phyloP scores from a whole-genome alignment of 768 basidiomycete species.

The Agaricus subrufescens region DNA sequence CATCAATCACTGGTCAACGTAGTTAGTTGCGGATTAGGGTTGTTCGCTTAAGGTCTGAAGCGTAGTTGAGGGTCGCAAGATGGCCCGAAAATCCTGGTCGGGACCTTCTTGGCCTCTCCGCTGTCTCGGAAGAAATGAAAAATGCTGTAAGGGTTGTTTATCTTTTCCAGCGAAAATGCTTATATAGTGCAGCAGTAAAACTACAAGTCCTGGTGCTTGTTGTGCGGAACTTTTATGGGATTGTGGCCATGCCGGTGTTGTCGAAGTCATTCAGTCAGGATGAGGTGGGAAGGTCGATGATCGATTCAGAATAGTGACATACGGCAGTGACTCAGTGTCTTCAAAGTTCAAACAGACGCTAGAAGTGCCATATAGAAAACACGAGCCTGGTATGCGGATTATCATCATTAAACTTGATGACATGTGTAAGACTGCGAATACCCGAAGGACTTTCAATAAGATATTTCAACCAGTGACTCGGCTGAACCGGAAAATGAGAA shows the following conservation, averaged over 20 bases:
- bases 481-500: constrained; percentile 34
- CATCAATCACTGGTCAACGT: no score
- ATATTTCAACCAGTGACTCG: constrained; percentile 42
- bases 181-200: constrained; percentile 25
- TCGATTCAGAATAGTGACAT: background rate
- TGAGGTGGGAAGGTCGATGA: no score
- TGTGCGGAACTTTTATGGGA: no score
- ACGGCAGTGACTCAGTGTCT: background rate
- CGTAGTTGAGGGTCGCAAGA: no score
- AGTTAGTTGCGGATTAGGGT: no score
- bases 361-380: constrained; percentile 3
- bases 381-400: constrained; percentile 46
- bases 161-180: background rate
- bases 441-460: constrained; percentile 52
- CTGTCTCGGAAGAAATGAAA: constrained; percentile 23
- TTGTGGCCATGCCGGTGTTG: constrained; percentile 16
- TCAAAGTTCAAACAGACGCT: no score
- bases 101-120: constrained; percentile 9
- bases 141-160: constrained; percentile 24
- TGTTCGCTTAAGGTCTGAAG: no score
- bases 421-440: constrained; percentile 47
- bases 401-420: constrained; percentile 53
- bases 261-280: constrained; percentile 27
- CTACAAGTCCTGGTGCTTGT: constrained; percentile 31
- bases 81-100: background rate